These are phyloP conservation scores for Colletotrichum lupini DNA, from an alignment of 2,329 filamentous ascomycete species.

Conservation along the genomic window DNA sequence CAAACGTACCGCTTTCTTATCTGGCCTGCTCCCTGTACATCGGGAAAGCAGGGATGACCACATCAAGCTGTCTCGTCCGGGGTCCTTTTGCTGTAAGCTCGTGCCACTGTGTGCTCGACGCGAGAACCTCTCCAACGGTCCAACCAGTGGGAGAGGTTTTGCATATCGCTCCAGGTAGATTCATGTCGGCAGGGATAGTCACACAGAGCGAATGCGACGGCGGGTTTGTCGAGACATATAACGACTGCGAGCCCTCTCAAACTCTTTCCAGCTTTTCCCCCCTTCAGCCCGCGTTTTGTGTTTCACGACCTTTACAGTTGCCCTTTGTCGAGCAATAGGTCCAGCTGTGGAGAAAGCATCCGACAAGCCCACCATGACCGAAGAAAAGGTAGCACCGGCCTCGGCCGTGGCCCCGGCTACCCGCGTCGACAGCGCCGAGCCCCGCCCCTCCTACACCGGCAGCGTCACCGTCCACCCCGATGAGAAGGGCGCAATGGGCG, in stretches of 20 bases:
- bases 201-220: not conserved
- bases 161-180: not conserved
- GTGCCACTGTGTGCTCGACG: not conserved
- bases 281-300: not conserved
- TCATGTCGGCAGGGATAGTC: not conserved
- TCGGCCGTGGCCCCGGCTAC: conserved; percentile 1
- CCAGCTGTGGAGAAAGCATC: no score
- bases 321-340: not conserved
- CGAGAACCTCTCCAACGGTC: not conserved
- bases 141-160: not conserved
- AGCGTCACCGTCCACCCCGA: conserved; percentile 20
- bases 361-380: conserved; percentile 1
- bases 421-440: conserved; percentile 14
- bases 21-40: conserved; percentile 13
- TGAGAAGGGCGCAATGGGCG: conserved; percentile 33
- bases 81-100: conserved; percentile 1
- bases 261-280: not conserved
- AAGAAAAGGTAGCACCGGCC: conserved; percentile 13
- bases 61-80: not conserved
- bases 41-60: not conserved
- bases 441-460: conserved; percentile 19
- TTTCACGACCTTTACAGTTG: not conserved
- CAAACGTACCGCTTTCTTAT: not conserved
- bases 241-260: not conserved
- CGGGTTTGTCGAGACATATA: conserved; percentile 1